A percentile compares a stretch with the other conserved stretches of the same genome.
These are phyloP conservation scores for Apiospora pterosperma DNA, from an alignment of 2,329 filamentous ascomycete species.

Conservation along the genomic window DNA sequence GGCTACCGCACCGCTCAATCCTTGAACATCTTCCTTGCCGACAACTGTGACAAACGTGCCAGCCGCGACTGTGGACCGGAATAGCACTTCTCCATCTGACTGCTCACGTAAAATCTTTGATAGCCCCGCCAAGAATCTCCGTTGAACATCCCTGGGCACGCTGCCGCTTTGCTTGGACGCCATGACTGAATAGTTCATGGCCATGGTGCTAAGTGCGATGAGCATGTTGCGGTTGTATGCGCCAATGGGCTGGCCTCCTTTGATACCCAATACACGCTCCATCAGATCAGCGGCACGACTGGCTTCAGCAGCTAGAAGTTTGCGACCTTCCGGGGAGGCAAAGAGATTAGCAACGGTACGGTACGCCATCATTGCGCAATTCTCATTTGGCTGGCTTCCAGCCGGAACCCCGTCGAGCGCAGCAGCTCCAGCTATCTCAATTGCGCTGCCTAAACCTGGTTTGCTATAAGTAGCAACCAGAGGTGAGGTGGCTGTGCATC, in stretches of 20 bases:
- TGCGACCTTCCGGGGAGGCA: conserved; percentile 66
- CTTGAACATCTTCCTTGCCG: conserved; percentile 39
- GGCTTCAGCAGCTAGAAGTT: conserved; percentile 49
- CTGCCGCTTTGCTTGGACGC: conserved; percentile 42
- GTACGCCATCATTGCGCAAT: conserved; percentile 83
- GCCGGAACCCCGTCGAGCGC: conserved; percentile 47
- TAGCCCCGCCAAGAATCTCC: conserved; percentile 57
- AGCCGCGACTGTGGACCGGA: conserved; percentile 75
- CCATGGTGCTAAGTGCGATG: conserved; percentile 76
- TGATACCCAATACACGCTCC: conserved; percentile 55
- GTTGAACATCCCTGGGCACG: conserved; percentile 35
- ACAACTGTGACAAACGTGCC: conserved; percentile 71
- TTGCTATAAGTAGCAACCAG: conserved; percentile 60
- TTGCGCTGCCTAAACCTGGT: conserved; percentile 51
- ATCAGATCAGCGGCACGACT: conserved; percentile 61
- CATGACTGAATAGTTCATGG: conserved; percentile 81
- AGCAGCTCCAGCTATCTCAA: conserved; percentile 48
- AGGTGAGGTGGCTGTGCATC: conserved; percentile 72
- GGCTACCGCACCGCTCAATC: conserved; percentile 39
- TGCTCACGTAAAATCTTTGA: conserved; percentile 61
- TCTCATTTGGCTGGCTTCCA: conserved; percentile 59
- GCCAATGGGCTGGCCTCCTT: conserved; percentile 45
- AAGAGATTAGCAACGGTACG: conserved; percentile 84
- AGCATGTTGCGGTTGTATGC: conserved; percentile 72
- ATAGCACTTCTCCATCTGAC: conserved; percentile 78